Base-by-base conservation (phyloP, 2,329 filamentous ascomycete species). In the Penicillium sp. region DNA sequence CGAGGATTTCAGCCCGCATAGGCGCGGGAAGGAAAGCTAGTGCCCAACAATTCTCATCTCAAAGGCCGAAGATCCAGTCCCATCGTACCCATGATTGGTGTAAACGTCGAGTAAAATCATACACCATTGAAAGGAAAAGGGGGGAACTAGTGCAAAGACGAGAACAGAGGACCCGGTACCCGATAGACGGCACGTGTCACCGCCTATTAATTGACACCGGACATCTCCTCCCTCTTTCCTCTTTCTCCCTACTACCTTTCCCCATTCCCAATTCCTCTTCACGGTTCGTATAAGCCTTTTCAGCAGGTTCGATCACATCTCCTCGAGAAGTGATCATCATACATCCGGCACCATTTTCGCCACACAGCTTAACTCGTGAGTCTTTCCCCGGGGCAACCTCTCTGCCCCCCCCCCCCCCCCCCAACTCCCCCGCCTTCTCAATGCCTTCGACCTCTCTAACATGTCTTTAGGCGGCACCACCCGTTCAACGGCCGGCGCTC, bases 401-500 rank as follows among this genome's bases (percentile, higher is more conserved):
- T 9, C 24, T n/a, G n/a, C n/a, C n/a, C 7, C 28, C 28, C 7
- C 33, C 15, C 24, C 3, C 18, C 18, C 2, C 18, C 2, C 18
- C 18, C 18, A 21, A 2, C 18, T 21, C 18, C 18, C 18, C 18
- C 18, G 18, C 18, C 18, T 21, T 21, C 21, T 24, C 24, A 18
- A 42, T 47, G n/a, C 38, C 54, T n/a, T 26, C 24, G 24, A 26
- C 5, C 7, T 49, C 53, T 58, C 53, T 58, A 52, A 58, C 49
- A 18, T 36, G 6, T 41, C 12, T 21, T 26, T 74, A 96, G 92
- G 75, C 84, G 86, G 77, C 91, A 96, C 80, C 88, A 96, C 85
- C 89, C 91, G 82, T 95, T 91, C 86, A 92, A 93, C 84, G 88
- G 88, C 88, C 90, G 90, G 84, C 92, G 90, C 84, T 90, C 90